Evolutionary conservation across 2,329 filamentous ascomycete genomes (phyloP), one percentile per base, ranked within the genome.

Genomic region (Epichloe gansuensis): DNA sequence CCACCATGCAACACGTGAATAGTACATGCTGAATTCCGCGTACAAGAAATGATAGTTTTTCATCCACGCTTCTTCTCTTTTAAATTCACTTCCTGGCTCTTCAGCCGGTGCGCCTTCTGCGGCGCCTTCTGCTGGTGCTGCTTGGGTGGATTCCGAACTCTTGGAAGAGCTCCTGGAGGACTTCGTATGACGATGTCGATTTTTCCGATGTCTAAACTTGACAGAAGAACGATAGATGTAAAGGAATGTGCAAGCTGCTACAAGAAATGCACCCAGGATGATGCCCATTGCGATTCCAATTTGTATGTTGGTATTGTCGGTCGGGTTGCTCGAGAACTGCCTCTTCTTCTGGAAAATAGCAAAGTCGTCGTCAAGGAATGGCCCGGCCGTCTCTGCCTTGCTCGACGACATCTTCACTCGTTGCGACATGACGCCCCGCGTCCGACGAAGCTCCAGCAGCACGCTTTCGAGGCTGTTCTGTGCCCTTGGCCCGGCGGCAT

Each of bases 281-380:
- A 75, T 60, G 53, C 68, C 72, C 45, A 75, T 67, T 3, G 71
- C 65, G 54, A 73, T 62, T 51, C 72, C 72, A 52, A 73, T 74
- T 37, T 67, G 70, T 50, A 66, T 63, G 57, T 73, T 70, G 37
- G 65, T 67, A 41, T 69, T 65, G 15, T 66, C 59, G 46, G 57
- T 50, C 5, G 60, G 56, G 44, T 61, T 59, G 37, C 55, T 55
- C 37, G 62, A 63, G 52, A 63, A 61, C 48, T 65, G 63, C 15
- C 62, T 59, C 47, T 56, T 59, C 47, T 56, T 57, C n/a, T 47
- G 28, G 28, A 60, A 37, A 39, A n/a, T n/a, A 39, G 38, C 13
- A n/a, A n/a, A 17, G 5, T 39, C 13, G 15, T n/a, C n/a, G 38
- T n/a, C 11, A 13, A 17, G 38, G 38, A 15, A 13, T n/a, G 38